A percentile compares a stretch with the other conserved stretches of the same genome.
Evolutionary conservation across 345 rosid genomes (phyloP).

Genomic region (Lumnitzera littorea): DNA sequence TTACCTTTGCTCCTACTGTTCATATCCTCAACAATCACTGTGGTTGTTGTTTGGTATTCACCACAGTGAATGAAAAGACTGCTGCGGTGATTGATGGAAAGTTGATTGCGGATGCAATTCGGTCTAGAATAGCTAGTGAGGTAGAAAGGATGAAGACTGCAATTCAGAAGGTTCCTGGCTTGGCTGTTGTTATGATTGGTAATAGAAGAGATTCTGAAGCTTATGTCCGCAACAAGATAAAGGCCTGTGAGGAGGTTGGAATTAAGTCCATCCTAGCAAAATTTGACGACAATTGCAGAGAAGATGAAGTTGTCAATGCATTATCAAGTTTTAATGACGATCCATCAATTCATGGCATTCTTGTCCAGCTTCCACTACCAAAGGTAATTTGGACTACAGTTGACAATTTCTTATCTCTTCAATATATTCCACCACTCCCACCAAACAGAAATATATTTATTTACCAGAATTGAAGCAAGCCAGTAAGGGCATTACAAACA

Average conservation of each 20-base stretch:
- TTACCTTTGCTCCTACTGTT: not conserved
- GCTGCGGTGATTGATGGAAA: constrained; percentile 69
- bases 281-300: constrained; percentile 50
- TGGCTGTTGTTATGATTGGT: constrained; percentile 83
- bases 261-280: constrained; percentile 61
- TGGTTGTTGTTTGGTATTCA: constrained; percentile 16
- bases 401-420: not conserved
- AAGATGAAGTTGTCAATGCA: constrained; percentile 40
- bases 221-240: constrained; percentile 75
- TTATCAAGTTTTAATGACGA: constrained; percentile 50
- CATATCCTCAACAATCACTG: not conserved
- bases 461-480: too few relatives aligned
- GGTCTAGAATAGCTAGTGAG: constrained; percentile 42
- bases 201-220: constrained; percentile 69
- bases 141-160: constrained; percentile 67
- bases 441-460: too few relatives aligned
- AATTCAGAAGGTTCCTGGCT: constrained; percentile 71
- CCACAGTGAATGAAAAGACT: constrained; percentile 31
- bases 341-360: constrained; percentile 74
- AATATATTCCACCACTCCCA: not conserved
- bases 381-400: constrained; percentile 36
- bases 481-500: too few relatives aligned
- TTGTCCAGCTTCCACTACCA: constrained; percentile 92
- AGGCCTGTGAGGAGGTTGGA: constrained; percentile 81
- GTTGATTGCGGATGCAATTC: constrained; percentile 68